These are phyloP conservation scores for Pythium plurisporium DNA, from an alignment of 352 stramenopile genomes.

Conservation along the genomic window DNA sequence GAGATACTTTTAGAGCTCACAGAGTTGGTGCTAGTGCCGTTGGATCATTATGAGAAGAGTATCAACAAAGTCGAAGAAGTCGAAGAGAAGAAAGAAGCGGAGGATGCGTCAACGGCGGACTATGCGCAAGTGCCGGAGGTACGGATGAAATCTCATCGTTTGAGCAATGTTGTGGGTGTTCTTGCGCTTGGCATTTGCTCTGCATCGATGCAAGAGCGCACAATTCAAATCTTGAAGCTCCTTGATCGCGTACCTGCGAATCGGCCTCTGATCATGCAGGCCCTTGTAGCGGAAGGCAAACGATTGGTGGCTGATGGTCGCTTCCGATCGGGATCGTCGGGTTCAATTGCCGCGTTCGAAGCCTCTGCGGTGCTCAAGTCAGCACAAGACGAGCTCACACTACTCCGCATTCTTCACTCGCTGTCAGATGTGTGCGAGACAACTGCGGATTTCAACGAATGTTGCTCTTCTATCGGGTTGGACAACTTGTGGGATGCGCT, in stretches of 20 bases:
- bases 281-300: constrained; percentile 62
- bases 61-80: constrained; percentile 12
- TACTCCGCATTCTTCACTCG: constrained; percentile 95
- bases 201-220: constrained; percentile 77
- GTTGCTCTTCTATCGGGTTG: constrained; percentile 60
- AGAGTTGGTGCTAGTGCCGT: constrained; percentile 84
- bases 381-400: constrained; percentile 90
- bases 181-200: constrained; percentile 79
- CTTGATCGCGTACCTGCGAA: constrained; percentile 65
- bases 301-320: constrained; percentile 33
- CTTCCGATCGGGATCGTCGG: constrained; percentile 14
- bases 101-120: constrained; percentile 29
- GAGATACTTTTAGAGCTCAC: constrained; percentile 92
- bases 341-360: constrained; percentile 35
- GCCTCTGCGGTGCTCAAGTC: constrained; percentile 74
- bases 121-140: constrained; percentile 70
- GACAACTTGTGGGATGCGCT: constrained; percentile 76
- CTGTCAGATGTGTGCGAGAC: constrained; percentile 83
- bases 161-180: constrained; percentile 62
- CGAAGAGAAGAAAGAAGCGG: constrained; percentile 46
- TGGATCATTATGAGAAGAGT: constrained; percentile 71
- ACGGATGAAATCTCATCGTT: constrained; percentile 43
- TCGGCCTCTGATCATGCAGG: constrained; percentile 51
- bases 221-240: constrained; percentile 72
- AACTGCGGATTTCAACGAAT: constrained; percentile 66